These are phyloP conservation scores for Tremella fuciformis DNA, from an alignment of 768 basidiomycete species.

Conservation along the genomic window DNA sequence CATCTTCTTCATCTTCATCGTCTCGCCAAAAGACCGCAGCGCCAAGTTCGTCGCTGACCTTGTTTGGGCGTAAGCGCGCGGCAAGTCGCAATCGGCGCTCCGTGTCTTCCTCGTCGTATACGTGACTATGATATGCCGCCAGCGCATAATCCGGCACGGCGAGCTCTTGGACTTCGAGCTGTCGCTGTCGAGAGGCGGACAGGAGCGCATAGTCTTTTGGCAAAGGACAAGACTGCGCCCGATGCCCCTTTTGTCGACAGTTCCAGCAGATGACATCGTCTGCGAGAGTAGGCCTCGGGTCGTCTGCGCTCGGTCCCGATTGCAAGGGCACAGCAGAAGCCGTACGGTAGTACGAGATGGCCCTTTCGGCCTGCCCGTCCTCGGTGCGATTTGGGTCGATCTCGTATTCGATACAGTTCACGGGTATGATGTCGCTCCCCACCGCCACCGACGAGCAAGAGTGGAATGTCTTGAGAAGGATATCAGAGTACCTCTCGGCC, in stretches of 20 bases:
- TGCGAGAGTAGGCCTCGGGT: too few species aligned
- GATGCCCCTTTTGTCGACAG: slow-evolving; percentile 35
- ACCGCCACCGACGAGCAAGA: slow-evolving; percentile 22
- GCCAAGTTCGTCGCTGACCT: slow-evolving; percentile 23
- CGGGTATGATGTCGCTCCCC: slow-evolving; percentile 21
- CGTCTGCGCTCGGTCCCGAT: background rate
- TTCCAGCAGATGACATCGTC: slow-evolving; percentile 31
- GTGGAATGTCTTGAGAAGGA: slow-evolving; percentile 19
- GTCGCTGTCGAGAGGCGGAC: background rate
- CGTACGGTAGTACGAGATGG: background rate
- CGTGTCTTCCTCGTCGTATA: slow-evolving; percentile 22
- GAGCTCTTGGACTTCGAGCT: background rate
- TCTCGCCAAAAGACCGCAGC: slow-evolving; percentile 28
- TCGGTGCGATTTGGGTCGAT: background rate
- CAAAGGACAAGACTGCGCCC: slow-evolving; percentile 24
- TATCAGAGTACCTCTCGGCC: slow-evolving; percentile 12
- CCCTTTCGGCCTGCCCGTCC: background rate
- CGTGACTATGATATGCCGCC: slow-evolving; percentile 11
- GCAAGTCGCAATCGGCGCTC: slow-evolving; percentile 23
- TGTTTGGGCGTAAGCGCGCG: slow-evolving; percentile 24
- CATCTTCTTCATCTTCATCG: slow-evolving; percentile 12
- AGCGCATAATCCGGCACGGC: too few species aligned
- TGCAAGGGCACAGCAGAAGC: background rate
- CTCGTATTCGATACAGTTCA: slow-evolving; percentile 4
- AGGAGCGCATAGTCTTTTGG: slow-evolving; percentile 27